Evolutionary conservation across 2,329 filamentous ascomycete species (phyloP).

Genomic region (Trichoderma asperellum): DNA sequence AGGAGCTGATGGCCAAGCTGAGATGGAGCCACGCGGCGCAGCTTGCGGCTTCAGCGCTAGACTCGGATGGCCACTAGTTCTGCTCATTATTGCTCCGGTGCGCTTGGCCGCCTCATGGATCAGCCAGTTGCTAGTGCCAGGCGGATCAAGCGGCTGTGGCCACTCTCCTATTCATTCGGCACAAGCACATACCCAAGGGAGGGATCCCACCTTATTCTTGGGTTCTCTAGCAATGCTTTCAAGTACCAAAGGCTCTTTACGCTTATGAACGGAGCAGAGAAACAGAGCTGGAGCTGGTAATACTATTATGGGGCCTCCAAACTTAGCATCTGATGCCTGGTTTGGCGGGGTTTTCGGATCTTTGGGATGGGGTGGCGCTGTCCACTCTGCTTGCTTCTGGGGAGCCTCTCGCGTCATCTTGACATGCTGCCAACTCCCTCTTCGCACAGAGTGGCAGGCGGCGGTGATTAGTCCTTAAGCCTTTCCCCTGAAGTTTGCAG

Average conservation of each 20-base stretch:
- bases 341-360: conserved; percentile 3
- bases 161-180: not conserved
- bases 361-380: not conserved
- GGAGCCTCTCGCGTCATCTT: conserved; percentile 14
- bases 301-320: conserved; percentile 1
- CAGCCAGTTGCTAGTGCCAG: not conserved
- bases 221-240: not conserved
- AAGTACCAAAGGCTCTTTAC: too few species aligned
- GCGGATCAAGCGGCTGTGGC: conserved; percentile 13
- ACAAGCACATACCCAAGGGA: not conserved
- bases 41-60: conserved; percentile 12
- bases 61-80: not conserved
- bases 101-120: not conserved
- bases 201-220: not conserved
- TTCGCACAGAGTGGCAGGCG: not conserved
- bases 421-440: not conserved
- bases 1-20: conserved; percentile 14
- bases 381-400: not conserved
- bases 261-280: not conserved
- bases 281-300: not conserved
- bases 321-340: not conserved
- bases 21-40: conserved; percentile 22
- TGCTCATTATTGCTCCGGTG: conserved; percentile 6
- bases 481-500: not conserved
- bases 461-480: not conserved